Evolutionary conservation across 495 filamentous ascomycete species (phyloP), one percentile per base, ranked within the genome.

Genomic region (Talaromyces nanjingensis): DNA sequence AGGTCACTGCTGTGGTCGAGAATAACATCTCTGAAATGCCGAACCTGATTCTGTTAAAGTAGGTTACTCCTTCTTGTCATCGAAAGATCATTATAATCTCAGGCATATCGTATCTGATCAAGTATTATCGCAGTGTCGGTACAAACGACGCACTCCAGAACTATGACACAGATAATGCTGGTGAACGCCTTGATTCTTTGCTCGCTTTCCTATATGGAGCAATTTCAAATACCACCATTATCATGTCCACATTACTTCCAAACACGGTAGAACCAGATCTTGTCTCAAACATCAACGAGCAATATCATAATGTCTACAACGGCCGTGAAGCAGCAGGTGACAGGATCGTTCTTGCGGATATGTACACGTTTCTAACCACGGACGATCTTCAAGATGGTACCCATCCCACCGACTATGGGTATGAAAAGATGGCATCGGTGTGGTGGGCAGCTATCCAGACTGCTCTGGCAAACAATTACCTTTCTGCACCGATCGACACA

Each of bases 361-460:
- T 53, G 49, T 20, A 53, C 22, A 20, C 49, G 0, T 25, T 53
- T 53, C 49, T 53, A 6, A 53, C n/a, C 9, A 53, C 49, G n/a
- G 49, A 53, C 18, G 49, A 53, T 25, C 22, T 20, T 25, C 18
- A 20, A 20, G 77, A 79, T 62, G 71, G 70, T 20, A 77, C 68
- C 1, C 78, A 81, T 64, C 78, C 80, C 4, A 77, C 68, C 11
- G 73, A 80, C 53, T 60, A 16, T 4, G 79, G 79, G 4, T 81
- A 81, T 56, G 54, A 62, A 59, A 81, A 78, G 71, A 81, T 81
- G 79, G 74, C 78, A 24, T 58, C 69, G 16, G 62, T 81, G 2
- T 81, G 70, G 70, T 74, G 65, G 47, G 59, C 53, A 1, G 76
- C 66, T 16, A 61, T 81, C 18, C 65, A 6, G 20, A 27, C 8